These are phyloP conservation scores for Ceratocystis destructans DNA, from an alignment of 2,329 filamentous ascomycete genomes.

Conservation along the genomic window DNA sequence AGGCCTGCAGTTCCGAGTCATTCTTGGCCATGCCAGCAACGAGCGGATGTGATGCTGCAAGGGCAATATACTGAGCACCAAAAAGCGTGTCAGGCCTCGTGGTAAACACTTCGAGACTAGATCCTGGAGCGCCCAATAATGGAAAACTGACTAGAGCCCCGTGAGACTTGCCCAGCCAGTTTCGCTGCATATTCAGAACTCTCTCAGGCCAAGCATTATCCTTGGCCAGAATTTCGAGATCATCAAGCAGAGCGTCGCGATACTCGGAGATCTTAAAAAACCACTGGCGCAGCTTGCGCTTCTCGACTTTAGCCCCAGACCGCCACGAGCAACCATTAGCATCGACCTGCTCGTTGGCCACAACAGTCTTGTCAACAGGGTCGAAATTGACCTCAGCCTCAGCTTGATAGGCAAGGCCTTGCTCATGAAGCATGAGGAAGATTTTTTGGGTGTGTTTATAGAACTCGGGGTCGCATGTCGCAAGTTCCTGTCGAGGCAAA, in stretches of 20 bases:
- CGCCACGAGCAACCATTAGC: constrained; percentile 74
- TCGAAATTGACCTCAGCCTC: constrained; percentile 84
- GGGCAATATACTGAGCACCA: constrained; percentile 70
- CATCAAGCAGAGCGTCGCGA: constrained; percentile 56
- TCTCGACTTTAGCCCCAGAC: constrained; percentile 72
- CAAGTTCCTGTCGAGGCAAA: constrained; percentile 48
- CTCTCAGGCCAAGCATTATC: constrained; percentile 65
- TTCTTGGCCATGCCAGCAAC: constrained; percentile 46
- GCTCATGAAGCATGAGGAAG: constrained; percentile 62
- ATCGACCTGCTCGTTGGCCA: constrained; percentile 91
- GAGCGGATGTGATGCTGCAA: constrained; percentile 59
- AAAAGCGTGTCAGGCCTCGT: constrained; percentile 78
- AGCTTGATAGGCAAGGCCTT: constrained; percentile 67
- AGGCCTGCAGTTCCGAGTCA: constrained; percentile 50
- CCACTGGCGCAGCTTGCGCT: constrained; percentile 71
- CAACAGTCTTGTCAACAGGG: constrained; percentile 73
- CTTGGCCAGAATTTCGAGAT: constrained; percentile 51
- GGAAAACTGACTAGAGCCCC: constrained; percentile 62
- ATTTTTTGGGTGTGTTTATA: constrained; percentile 83
- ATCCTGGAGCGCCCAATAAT: constrained; percentile 33
- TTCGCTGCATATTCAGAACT: constrained; percentile 69
- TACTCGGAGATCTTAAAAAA: constrained; percentile 75
- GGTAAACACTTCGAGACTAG: constrained; percentile 60
- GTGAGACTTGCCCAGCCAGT: constrained; percentile 73
- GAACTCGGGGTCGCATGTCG: constrained; percentile 71